phyloP scores from a whole-genome alignment of 495 filamentous ascomycete species.

The Neurospora sp. region DNA sequence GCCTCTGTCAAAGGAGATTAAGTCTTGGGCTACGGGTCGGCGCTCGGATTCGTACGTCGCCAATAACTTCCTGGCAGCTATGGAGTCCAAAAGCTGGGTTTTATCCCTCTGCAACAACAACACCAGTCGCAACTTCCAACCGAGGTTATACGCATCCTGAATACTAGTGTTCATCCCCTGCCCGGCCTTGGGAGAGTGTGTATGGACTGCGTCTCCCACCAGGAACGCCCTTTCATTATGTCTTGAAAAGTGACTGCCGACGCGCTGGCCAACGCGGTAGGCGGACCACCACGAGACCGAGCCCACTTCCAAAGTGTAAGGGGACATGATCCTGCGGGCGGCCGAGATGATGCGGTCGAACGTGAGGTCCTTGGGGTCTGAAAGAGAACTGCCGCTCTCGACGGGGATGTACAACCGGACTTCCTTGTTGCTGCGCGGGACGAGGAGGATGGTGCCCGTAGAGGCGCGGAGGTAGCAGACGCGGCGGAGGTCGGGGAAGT shows the following conservation, averaged over 20 bases:
- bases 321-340: constrained; percentile 48
- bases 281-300: constrained; percentile 27
- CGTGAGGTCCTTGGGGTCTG: constrained; percentile 36
- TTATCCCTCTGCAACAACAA: constrained; percentile 26
- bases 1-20: constrained; percentile 61
- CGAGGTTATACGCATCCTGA: constrained; percentile 61
- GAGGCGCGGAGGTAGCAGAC: constrained; percentile 48
- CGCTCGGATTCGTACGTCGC: constrained; percentile 63
- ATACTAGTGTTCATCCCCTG: constrained; percentile 69
- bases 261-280: constrained; percentile 63
- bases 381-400: constrained; percentile 29
- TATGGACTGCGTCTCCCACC: constrained; percentile 52
- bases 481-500: constrained; percentile 63
- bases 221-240: too few relatives aligned
- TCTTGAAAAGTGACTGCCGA: constrained; percentile 29
- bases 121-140: constrained; percentile 62
- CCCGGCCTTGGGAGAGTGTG: constrained; percentile 60
- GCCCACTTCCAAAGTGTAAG: constrained; percentile 44
- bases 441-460: constrained; percentile 55
- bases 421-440: constrained; percentile 53
- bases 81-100: constrained; percentile 27
- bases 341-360: constrained; percentile 47
- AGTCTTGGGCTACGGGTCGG: constrained; percentile 55
- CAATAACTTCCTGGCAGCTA: constrained; percentile 42
- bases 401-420: constrained; percentile 63